Percentiles rank a stretch among this genome's conserved stretches.
These are phyloP conservation scores for Apophysomyces sp. DNA, from an alignment of 371 early-diverging fungal genomes.

Conservation along the genomic window DNA sequence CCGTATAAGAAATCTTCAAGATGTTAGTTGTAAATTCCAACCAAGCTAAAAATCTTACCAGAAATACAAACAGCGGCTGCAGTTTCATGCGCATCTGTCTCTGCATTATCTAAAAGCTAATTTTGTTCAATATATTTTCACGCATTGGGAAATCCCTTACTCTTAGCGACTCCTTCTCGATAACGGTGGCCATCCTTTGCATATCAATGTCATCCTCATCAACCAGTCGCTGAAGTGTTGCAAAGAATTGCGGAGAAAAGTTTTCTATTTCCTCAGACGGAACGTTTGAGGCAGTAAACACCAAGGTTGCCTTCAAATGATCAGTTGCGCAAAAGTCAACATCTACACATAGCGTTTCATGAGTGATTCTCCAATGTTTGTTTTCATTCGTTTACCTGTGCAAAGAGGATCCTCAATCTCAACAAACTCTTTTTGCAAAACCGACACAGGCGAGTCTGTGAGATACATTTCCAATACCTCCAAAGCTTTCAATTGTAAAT, in stretches of 20 bases:
- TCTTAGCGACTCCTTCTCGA: constrained; percentile 60
- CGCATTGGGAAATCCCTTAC: constrained; percentile 18
- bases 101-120: constrained; percentile 39
- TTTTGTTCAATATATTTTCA: not conserved
- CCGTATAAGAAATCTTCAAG: constrained; percentile 62
- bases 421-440: constrained; percentile 67
- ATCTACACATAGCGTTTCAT: constrained; percentile 25
- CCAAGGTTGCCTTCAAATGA: constrained; percentile 56
- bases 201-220: constrained; percentile 63
- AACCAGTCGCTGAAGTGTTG: constrained; percentile 44
- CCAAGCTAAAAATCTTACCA: constrained; percentile 6
- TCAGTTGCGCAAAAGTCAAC: constrained; percentile 55
- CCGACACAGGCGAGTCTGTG: constrained; percentile 66
- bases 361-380: not conserved
- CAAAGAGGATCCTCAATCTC: constrained; percentile 69
- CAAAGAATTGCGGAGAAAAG: constrained; percentile 45
- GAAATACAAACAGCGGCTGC: constrained; percentile 44
- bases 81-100: constrained; percentile 49
- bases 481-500: constrained; percentile 41
- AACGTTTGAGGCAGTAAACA: constrained; percentile 56
- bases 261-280: constrained; percentile 64
- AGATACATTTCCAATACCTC: constrained; percentile 54
- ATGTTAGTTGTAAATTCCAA: not conserved
- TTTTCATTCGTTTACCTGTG: constrained; percentile 37
- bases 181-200: constrained; percentile 59